Base-by-base conservation (phyloP, 2,329 filamentous ascomycete genomes). In the Colletotrichum melonis region DNA sequence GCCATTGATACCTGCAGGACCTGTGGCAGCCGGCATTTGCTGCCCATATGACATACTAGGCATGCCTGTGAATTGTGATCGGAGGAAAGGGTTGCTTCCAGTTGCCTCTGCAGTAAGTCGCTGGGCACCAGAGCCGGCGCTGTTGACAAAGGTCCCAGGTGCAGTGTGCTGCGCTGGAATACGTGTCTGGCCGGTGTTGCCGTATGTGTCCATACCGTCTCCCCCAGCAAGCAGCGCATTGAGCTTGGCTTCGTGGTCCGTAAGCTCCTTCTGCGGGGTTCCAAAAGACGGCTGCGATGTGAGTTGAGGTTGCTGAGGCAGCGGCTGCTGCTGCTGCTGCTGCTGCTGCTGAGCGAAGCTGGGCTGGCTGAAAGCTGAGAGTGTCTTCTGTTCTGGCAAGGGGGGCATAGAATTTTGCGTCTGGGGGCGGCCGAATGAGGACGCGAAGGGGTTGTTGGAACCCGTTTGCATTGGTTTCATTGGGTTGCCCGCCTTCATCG, bases 101-200 rank as follows among this genome's bases (percentile, higher is more conserved):
- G 92, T 95, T 1, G 94, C 94, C 24, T 95, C 87, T 67, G 87
- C 81, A 73, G 86, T 94, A 56, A 98, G 84, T 71, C 90, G 89
- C 77, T 91, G 91, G 70, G 94, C 85, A n/a, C 94, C 94, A 49
- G 93, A 88, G 63, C 97, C 97, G 7, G 97, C 95, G 73, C 94
- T 97, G 85, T 99, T 99, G 84, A 99, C 93, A 81, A 98, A 99
- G 0, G 94, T 97, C 30, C 96, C 97, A 0, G 97, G 97, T 1
- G 97, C 95, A 0, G 97, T 99, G 82, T 99, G 97, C 81, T 99
- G 97, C 2, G 97, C 92, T 1, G 97, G 97, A 76, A 99, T 97
- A 82, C 97, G 95, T 59, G 98, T 88, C 76, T 98, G 94, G 77
- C 97, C 97, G n/a, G 94, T 94, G 82, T 99, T 99, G 76, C 97